Conservation (phyloP, 140 eudicot genomes). For the Erigeron philadelphicus region DNA sequence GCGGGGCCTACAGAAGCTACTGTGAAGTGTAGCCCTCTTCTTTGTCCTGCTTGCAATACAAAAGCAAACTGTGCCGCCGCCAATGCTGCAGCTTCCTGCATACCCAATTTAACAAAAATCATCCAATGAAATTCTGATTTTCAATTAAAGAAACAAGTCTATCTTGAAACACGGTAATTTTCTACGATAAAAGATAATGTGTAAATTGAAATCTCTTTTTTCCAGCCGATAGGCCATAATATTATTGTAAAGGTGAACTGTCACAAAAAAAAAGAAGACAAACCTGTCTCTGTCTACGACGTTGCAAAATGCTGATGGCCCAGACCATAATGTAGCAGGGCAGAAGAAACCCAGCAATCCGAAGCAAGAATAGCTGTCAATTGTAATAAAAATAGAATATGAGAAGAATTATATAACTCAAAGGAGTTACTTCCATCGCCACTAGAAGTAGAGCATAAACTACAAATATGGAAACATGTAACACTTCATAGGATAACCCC, state of each 20-base stretch:
- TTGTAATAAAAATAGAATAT: neutral
- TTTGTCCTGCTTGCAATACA: conserved; percentile 71
- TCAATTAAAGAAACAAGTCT: neutral
- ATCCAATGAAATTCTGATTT: neutral
- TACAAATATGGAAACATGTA: neutral
- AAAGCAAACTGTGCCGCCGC: conserved; percentile 84
- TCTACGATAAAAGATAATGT: too few relatives aligned
- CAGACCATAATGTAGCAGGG: conserved; percentile 94
- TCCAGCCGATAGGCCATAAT: neutral
- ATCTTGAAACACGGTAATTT: neutral
- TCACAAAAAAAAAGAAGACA: neutral
- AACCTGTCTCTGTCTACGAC: conserved; percentile 95
- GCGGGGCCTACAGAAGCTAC: conserved; percentile 50
- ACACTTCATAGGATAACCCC: neutral
- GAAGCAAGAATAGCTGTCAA: conserved; percentile 79
- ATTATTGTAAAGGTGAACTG: neutral
- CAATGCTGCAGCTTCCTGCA: conserved; percentile 86
- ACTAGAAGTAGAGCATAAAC: neutral
- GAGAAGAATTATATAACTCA: neutral
- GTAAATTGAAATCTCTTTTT: neutral
- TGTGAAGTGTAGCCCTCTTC: conserved; percentile 61
- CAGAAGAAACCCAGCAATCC: conserved; percentile 78
- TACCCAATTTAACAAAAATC: neutral
- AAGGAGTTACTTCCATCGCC: neutral
- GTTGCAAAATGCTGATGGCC: conserved; percentile 90